phyloP scores from a whole-genome alignment of 2,329 filamentous ascomycete genomes.

The Hymenoscyphus scutula region DNA sequence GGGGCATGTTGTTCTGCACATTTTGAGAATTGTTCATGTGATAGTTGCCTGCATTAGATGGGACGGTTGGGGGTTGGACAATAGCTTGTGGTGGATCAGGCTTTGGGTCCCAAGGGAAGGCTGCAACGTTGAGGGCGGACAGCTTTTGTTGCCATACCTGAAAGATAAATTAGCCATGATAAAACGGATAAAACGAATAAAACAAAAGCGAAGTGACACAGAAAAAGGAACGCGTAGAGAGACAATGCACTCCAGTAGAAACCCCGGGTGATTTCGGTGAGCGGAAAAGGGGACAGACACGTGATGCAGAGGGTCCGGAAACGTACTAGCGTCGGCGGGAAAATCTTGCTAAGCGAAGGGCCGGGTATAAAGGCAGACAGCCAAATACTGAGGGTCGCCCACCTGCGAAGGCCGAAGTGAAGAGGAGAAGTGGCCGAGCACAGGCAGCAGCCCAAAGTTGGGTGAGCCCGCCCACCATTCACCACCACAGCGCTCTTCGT shows the following conservation, averaged over 20 bases:
- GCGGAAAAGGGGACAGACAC: slow-evolving; percentile 15
- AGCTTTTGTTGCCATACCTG: slow-evolving; percentile 95
- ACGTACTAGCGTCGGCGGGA: slow-evolving; percentile 26
- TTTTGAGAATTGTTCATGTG: slow-evolving; percentile 29
- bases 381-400: slow-evolving; percentile 37
- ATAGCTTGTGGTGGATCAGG: slow-evolving; percentile 57
- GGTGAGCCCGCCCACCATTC: neutral
- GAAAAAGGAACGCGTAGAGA: neutral
- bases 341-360: slow-evolving; percentile 29
- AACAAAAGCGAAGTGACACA: neutral
- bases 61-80: slow-evolving; percentile 34
- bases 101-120: slow-evolving; percentile 93
- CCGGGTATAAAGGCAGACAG: slow-evolving; percentile 33
- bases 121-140: slow-evolving; percentile 76
- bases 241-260: slow-evolving; percentile 7
- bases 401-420: slow-evolving; percentile 26
- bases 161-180: slow-evolving; percentile 26
- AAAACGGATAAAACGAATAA: neutral
- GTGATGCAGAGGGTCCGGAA: slow-evolving; percentile 22
- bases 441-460: slow-evolving; percentile 22
- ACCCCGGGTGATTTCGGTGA: neutral
- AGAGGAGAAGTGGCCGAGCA: slow-evolving; percentile 11
- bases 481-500: slow-evolving; percentile 6
- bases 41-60: slow-evolving; percentile 35
- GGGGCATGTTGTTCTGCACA: slow-evolving; percentile 21